phyloP scores from a whole-genome alignment of 495 filamentous ascomycete species.

The Podospora pseudoanserina region DNA sequence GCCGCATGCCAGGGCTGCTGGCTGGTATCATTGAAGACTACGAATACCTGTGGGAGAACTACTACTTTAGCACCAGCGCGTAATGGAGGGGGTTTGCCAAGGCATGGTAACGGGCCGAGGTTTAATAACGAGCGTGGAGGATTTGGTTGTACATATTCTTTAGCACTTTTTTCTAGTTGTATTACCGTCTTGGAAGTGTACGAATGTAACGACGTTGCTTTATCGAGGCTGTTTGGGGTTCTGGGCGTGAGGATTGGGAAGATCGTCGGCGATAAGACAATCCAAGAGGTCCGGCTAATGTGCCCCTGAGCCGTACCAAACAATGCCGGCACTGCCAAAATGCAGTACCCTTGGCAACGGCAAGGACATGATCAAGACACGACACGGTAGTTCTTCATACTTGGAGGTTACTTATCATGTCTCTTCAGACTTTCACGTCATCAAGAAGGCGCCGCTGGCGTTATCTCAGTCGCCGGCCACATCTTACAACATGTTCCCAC shows the following conservation, averaged over 20 bases:
- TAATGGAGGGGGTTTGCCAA: slow-evolving; percentile 23
- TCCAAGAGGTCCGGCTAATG: not conserved
- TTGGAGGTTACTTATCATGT: not conserved
- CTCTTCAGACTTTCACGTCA: too few relatives aligned
- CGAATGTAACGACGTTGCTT: not conserved
- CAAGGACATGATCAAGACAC: not conserved
- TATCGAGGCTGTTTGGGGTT: not conserved
- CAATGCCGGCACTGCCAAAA: not conserved
- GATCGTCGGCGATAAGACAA: not conserved
- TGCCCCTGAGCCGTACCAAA: not conserved
- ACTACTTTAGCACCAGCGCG: slow-evolving; percentile 69
- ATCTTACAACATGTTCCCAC: not conserved
- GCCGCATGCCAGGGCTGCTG: slow-evolving; percentile 72
- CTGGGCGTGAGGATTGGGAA: not conserved
- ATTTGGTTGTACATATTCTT: not conserved
- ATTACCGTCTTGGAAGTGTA: not conserved
- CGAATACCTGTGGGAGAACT: slow-evolving; percentile 96
- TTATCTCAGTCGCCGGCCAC: too few relatives aligned
- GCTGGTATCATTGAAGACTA: slow-evolving; percentile 88
- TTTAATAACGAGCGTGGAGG: not conserved
- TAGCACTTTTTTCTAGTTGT: not conserved
- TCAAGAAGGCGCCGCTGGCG: too few relatives aligned
- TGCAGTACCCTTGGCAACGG: not conserved
- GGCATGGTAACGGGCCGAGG: not conserved
- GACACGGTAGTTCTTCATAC: not conserved